Evolutionary conservation across 495 filamentous ascomycete genomes (phyloP), one percentile per base, ranked within the genome.

Genomic region (Penicillium subrubescens): DNA sequence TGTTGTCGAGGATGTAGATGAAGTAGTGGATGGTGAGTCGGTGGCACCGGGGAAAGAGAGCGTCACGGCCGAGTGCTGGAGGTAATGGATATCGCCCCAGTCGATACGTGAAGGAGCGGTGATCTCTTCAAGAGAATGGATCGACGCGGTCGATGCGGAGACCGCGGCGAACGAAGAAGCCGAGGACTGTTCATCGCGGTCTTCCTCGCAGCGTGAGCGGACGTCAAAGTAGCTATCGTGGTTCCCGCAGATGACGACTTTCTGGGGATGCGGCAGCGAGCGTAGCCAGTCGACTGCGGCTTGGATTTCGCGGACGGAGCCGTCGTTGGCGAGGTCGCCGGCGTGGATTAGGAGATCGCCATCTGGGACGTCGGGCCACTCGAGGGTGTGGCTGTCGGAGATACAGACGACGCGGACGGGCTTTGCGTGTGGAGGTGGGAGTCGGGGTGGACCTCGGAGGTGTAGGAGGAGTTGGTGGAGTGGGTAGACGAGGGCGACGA

Each of bases 311-410:
- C 81, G 79, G 5, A 83, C 80, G 19, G 85, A 90, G 56, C 94
- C 95, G 37, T 81, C 82, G 60, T 91, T 90, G 54, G 87, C 86
- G 62, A 97, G 76, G 74, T 98, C 94, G 10, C 94, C 94, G 11
- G 92, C 91, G 70, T 97, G 94, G 53, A 98, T 91, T 8, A 98
- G 81, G 29, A 97, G 78, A 67, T 97, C 95, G 23, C 93, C 94
- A 25, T 86, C 75, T 0, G 93, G 92, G 0, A 97, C 76, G 27
- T 85, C 72, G 1, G 70, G 66, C 29, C 86, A 86, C 75, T 92
- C 82, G 27, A 84, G 76, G 17, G 83, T 86, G 72, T 98, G 94
- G 8, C 94, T 97, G 75, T 98, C 94, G 1, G 92, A 95, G 41
- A 98, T 88, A 71, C 91, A 96, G 55, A 97, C 90, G 37, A 98